Evolutionary conservation across 176 grass and related monocot genomes (phyloP).

Genomic region (Oryza longistaminata): DNA sequence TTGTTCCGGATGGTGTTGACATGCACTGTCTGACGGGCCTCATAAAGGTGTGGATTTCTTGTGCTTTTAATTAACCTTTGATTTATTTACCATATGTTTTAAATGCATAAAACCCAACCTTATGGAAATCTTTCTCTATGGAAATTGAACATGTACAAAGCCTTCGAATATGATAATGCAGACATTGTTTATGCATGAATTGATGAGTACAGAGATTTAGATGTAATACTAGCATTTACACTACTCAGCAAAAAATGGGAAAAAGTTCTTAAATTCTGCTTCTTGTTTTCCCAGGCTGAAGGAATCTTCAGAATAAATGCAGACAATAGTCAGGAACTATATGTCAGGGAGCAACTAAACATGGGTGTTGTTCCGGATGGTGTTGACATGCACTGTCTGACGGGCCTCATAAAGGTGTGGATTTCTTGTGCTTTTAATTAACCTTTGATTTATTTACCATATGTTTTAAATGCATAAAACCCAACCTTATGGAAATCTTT

Average conservation of each 20-base stretch:
- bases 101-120: not conserved
- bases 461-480: not conserved
- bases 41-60: conserved; percentile 64
- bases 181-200: not conserved
- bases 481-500: not conserved
- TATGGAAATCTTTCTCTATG: not conserved
- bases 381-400: conserved; percentile 85
- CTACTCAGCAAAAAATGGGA: not conserved
- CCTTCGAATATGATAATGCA: not conserved
- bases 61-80: not conserved
- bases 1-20: conserved; percentile 83
- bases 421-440: not conserved
- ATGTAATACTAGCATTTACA: not conserved
- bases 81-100: not conserved
- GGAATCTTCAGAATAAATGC: conserved; percentile 98
- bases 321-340: conserved; percentile 78
- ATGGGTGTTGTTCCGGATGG: conserved; percentile 75
- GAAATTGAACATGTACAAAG: not conserved
- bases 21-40: conserved; percentile 82
- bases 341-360: conserved; percentile 86
- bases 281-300: conserved; percentile 67
- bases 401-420: conserved; percentile 83
- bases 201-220: too few relatives aligned
- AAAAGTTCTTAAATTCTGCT: conserved; percentile 18
- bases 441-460: not conserved